Evolutionary conservation across 2,329 filamentous ascomycete genomes (phyloP).

Genomic region (Monosporascus sp.): DNA sequence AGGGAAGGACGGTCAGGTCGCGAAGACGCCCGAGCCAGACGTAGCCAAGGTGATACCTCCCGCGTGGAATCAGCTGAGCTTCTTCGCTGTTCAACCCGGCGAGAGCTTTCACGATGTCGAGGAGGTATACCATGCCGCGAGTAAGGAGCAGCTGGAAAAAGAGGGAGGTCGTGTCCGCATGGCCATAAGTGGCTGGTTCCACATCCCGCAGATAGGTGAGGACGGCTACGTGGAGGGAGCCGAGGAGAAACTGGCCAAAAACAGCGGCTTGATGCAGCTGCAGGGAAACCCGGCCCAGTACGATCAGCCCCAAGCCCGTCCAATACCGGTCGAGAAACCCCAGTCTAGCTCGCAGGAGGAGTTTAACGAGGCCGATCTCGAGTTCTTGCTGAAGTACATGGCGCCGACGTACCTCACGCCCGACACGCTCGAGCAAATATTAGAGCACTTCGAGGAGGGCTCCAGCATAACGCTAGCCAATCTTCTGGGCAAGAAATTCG

Average conservation of each 20-base stretch:
- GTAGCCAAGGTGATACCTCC: constrained; percentile 80
- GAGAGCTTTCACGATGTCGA: constrained; percentile 99
- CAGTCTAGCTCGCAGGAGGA: constrained; percentile 44
- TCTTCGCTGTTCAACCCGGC: constrained; percentile 97
- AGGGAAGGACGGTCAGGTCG: constrained; percentile 65
- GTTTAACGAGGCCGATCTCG: constrained; percentile 73
- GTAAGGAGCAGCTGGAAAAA: constrained; percentile 54
- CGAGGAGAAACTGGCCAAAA: constrained; percentile 81
- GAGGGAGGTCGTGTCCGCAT: constrained; percentile 80
- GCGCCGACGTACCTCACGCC: constrained; percentile 87
- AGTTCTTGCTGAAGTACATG: constrained; percentile 87
- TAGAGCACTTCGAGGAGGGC: constrained; percentile 73
- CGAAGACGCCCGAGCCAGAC: constrained; percentile 76
- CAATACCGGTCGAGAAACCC: constrained; percentile 40
- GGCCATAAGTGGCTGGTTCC: constrained; percentile 98
- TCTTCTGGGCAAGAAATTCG: constrained; percentile 75
- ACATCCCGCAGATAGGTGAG: constrained; percentile 92
- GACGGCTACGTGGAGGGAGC: constrained; percentile 84
- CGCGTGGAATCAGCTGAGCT: constrained; percentile 94
- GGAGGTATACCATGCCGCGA: constrained; percentile 78
- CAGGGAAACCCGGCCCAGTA: constrained; percentile 89
- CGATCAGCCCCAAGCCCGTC: constrained; percentile 67
- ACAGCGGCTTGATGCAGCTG: constrained; percentile 87
- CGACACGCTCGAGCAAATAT: constrained; percentile 79
- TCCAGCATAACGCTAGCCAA: constrained; percentile 78